A percentile compares a stretch with the other conserved stretches of the same genome.
These are phyloP conservation scores for Orychophragmus violaceus DNA, from an alignment of 345 rosid genomes.

Conservation along the genomic window DNA sequence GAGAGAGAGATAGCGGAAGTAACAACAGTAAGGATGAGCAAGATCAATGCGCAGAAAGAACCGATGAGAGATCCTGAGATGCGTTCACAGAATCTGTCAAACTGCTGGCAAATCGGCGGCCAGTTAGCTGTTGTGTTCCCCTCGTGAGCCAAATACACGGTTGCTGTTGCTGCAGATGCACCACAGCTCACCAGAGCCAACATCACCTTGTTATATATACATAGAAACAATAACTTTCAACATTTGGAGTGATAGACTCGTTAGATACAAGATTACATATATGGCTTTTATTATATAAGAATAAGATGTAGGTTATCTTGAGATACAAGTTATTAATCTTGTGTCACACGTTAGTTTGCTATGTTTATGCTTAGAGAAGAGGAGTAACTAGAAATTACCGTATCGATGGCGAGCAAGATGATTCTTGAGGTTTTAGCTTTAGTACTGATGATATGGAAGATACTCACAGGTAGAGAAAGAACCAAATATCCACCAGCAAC, in stretches of 20 bases:
- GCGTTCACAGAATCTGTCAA: conserved; percentile 46
- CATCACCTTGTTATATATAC: conserved; percentile 25
- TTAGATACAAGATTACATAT: neutral
- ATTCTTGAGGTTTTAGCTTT: conserved; percentile 35
- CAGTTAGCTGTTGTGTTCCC: conserved; percentile 40
- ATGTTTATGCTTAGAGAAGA: neutral
- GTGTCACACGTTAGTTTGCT: neutral
- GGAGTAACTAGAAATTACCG: conserved; percentile 31
- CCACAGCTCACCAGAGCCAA: conserved; percentile 27
- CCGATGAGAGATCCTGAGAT: conserved; percentile 61
- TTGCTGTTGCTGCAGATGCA: conserved; percentile 32
- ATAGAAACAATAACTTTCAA: neutral
- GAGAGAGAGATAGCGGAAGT: conserved; percentile 42
- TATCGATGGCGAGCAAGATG: conserved; percentile 44
- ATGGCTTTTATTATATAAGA: neutral
- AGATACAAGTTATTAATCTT: neutral
- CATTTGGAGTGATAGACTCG: neutral
- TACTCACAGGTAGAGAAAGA: conserved; percentile 54
- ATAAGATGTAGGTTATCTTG: neutral
- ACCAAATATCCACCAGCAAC: conserved; percentile 56
- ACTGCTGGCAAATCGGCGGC: conserved; percentile 59
- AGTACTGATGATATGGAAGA: conserved; percentile 42
- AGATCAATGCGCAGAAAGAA: conserved; percentile 43
- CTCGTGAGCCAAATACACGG: conserved; percentile 32
- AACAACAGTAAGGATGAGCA: conserved; percentile 40